Evolutionary conservation across 1,284 basidiomycete genomes (phyloP), one percentile per base, ranked within the genome.

Genomic region (Naganishia liquefaciens): DNA sequence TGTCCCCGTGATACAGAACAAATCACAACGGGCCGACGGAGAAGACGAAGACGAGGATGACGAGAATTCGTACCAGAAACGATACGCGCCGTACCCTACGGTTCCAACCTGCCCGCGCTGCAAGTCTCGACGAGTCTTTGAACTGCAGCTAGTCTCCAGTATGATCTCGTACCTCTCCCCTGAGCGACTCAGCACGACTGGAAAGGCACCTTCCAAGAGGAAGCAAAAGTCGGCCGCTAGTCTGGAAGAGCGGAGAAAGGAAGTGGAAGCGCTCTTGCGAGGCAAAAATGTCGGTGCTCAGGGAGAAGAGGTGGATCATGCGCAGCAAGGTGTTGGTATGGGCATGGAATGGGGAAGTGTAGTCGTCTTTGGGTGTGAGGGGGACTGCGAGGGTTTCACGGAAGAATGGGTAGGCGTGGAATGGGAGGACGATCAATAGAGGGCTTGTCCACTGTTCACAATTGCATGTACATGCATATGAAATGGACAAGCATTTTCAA

Each of bases 331-430:
- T 10, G 46, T 62, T 19, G 62, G 66, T 44, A 65, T 65, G 49
- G 70, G 70, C 25, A 80, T 80, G 79, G 78, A 80, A 61, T 80
- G 79, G 79, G 79, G 79, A 1, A 77, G 68, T 19, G 68, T 79
- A 21, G 68, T 77, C 66, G 75, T 79, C 7, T 80, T 77, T 67
- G 75, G 73, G 3, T 80, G 79, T 68, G 68, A 76, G 66, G 65
- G 50, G 19, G 78, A 79, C 65, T 80, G 79, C 66, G 73, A 75
- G 11, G 78, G 78, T 10, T 71, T 77, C 49, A 67, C 69, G 13
- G 78, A 80, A 64, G 79, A 80, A 63, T 79, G 74, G 72, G 77
- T 79, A 19, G 77, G 74, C 2, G 75, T 79, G 37, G 79, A 80
- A 68, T 80, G 77, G 77, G 79, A 80, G 69, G 70, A 70, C 19